These are phyloP conservation scores for Acanthamoeba castellanii DNA, from an alignment of 208 protist species.

Conservation along the genomic window DNA sequence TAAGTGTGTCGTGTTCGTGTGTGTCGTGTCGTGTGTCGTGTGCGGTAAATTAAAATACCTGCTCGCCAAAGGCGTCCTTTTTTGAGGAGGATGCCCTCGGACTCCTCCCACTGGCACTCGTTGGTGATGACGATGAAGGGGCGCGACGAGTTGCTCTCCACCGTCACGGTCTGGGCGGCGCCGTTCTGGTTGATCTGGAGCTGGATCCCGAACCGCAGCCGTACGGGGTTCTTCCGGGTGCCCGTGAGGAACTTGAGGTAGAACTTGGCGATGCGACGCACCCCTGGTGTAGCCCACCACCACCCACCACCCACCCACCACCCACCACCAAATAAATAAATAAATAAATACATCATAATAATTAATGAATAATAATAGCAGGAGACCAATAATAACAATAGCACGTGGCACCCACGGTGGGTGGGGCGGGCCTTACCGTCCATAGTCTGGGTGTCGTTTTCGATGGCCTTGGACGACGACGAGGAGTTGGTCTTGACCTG, in stretches of 20 bases:
- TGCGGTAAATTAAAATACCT: constrained; percentile 21
- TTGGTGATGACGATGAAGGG: constrained; percentile 86
- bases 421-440: constrained; percentile 47
- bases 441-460: constrained; percentile 80
- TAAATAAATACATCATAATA: no score
- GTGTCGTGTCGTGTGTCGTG: no score
- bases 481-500: constrained; percentile 67
- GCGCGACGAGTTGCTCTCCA: constrained; percentile 74
- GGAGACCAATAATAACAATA: no score
- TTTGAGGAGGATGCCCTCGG: constrained; percentile 80
- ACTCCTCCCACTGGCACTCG: constrained; percentile 82
- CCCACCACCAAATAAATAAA: no score
- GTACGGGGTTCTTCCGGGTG: constrained; percentile 81
- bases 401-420: neutral
- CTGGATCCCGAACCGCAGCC: constrained; percentile 83
- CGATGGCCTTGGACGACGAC: constrained; percentile 78
- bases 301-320: no score
- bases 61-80: constrained; percentile 82
- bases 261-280: constrained; percentile 77
- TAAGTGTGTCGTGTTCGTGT: neutral
- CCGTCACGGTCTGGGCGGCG: constrained; percentile 68
- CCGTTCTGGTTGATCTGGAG: constrained; percentile 73
- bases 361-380: no score
- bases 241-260: constrained; percentile 82
- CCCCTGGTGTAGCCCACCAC: neutral